phyloP scores from a whole-genome alignment of 805 yeast genomes.

The Cyberlindnera saturnus region DNA sequence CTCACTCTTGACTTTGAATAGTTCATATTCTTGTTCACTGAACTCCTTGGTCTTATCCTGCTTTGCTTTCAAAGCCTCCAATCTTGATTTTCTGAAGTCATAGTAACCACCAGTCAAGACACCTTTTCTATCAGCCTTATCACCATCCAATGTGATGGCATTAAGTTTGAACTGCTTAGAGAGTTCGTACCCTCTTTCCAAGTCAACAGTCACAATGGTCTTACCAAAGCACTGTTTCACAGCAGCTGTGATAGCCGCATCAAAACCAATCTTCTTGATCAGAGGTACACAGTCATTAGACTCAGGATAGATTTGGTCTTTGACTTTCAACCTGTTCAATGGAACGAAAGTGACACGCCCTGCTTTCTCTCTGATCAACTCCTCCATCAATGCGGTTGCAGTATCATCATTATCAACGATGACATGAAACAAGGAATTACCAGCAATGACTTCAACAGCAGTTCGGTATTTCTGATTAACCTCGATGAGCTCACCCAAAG shows the following conservation, averaged over 20 bases:
- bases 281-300: slow-evolving; percentile 65
- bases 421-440: slow-evolving; percentile 76
- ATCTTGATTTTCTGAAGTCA: slow-evolving; percentile 58
- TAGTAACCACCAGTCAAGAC: slow-evolving; percentile 84
- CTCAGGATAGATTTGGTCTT: slow-evolving; percentile 49
- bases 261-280: slow-evolving; percentile 64
- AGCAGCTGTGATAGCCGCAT: slow-evolving; percentile 53
- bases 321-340: slow-evolving; percentile 53
- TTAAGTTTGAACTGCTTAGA: slow-evolving; percentile 56
- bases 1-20: slow-evolving; percentile 31
- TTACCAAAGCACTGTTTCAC: slow-evolving; percentile 76
- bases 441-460: slow-evolving; percentile 88
- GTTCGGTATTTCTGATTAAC: slow-evolving; percentile 78
- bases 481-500: slow-evolving; percentile 75
- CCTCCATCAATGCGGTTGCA: slow-evolving; percentile 74
- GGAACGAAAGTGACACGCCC: slow-evolving; percentile 95
- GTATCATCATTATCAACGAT: slow-evolving; percentile 86
- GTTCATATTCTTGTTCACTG: slow-evolving; percentile 32
- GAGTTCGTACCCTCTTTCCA: slow-evolving; percentile 62
- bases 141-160: slow-evolving; percentile 90
- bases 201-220: slow-evolving; percentile 67
- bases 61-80: slow-evolving; percentile 61
- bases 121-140: slow-evolving; percentile 78
- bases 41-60: slow-evolving; percentile 46
- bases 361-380: slow-evolving; percentile 56